A percentile compares a stretch with the other conserved stretches of the same genome.
These are phyloP conservation scores for Vitis hybrid DNA, from an alignment of 177 flowering plant species.

Conservation along the genomic window DNA sequence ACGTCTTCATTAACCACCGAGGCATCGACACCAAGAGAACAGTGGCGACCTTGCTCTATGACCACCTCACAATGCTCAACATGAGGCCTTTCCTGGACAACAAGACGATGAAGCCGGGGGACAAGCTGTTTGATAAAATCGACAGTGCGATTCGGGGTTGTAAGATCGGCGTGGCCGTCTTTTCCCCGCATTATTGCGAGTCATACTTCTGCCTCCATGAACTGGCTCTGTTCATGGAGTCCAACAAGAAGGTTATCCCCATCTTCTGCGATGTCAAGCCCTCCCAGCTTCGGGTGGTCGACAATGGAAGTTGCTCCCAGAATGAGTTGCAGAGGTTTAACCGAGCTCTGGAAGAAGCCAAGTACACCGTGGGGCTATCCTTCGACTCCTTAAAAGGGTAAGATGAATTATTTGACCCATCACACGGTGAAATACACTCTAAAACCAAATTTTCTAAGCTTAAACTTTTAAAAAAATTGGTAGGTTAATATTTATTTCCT, in stretches of 20 bases:
- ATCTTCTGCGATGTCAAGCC: conserved; percentile 45
- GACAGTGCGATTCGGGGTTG: conserved; percentile 28
- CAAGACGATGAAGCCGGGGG: conserved; percentile 51
- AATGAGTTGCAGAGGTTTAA: conserved; percentile 14
- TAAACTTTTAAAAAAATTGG: no score
- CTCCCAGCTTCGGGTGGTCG: conserved; percentile 24
- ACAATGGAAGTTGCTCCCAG: neutral
- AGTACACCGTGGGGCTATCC: conserved; percentile 23
- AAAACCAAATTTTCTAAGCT: no score
- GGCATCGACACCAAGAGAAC: conserved; percentile 42
- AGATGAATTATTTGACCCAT: conserved; percentile 1
- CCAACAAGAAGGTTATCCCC: conserved; percentile 44
- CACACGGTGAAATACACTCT: no score
- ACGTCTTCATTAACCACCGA: conserved; percentile 51
- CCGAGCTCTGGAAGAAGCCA: conserved; percentile 18
- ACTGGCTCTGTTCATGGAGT: conserved; percentile 41
- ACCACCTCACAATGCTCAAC: conserved; percentile 24
- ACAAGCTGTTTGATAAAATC: conserved; percentile 40
- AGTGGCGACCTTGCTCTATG: conserved; percentile 34
- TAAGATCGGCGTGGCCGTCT: conserved; percentile 39
- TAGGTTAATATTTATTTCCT: no score
- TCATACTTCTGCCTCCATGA: conserved; percentile 49
- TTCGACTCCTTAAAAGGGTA: conserved; percentile 37
- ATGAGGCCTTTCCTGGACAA: conserved; percentile 38
- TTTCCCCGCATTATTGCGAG: conserved; percentile 41